Base-by-base conservation (phyloP, 2,329 filamentous ascomycete genomes). In the Chrysosphaeria jannelii region DNA sequence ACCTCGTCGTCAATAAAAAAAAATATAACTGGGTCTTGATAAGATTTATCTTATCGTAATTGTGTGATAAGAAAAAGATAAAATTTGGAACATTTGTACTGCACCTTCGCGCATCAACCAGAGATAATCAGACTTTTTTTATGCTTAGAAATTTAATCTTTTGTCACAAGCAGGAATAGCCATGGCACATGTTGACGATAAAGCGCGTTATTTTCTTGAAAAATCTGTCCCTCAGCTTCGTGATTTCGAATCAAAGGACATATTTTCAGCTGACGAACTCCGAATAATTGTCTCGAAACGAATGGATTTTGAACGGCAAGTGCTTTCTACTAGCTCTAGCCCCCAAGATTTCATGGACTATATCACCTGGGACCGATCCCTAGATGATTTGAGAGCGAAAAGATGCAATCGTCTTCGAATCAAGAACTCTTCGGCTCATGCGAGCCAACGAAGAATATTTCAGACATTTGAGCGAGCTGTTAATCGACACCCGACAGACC, bases 201-300 rank as follows among this genome's bases (percentile, higher is more conserved):
- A 91, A 47, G 85, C 81, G 26, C 74, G 81, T 28, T 93, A 81
- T 47, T 91, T 74, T 45, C 59, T 93, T 32, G 85, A 97, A 50
- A 70, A 81, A 34, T 70, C 72, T 3, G 74, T 91, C 20, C 76
- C 79, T 10, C 79, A 93, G 43, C 58, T 97, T 27, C 75, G 78
- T 31, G 78, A 90, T 37, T 88, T 76, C 43, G 72, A 89, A 45
- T 62, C 74, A 33, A 91, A 90, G 44, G 68, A 75, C 35, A 71
- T 97, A 34, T 97, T 97, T 47, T 62, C 57, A 29, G 66, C 69
- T 49, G 72, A 88, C 33, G 81, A 97, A 43, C 90, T 97, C 40
- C 60, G 63, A 30, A 68, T 69, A 21, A 78, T 97, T 32, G 69
- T 88, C 24, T 67, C 68, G 39, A 90, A 85, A 43, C 67, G 85